phyloP scores from a whole-genome alignment of 1,284 basidiomycete species.

The Cryptococcus sp. region DNA sequence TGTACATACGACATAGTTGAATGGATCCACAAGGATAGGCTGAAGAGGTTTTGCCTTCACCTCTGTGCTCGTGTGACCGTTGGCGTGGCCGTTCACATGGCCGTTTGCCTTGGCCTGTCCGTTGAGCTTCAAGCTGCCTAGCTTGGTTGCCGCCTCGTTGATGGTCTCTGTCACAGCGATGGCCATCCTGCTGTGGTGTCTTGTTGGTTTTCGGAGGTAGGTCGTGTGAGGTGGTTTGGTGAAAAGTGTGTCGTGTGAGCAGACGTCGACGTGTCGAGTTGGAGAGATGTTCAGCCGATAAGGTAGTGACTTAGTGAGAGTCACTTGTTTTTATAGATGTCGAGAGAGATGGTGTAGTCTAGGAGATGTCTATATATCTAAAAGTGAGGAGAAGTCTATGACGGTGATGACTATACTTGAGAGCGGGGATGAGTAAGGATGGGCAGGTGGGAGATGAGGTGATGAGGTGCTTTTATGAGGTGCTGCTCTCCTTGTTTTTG shows the following conservation, averaged over 20 bases:
- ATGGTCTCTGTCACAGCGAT: constrained; percentile 12
- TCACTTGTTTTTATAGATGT: no score
- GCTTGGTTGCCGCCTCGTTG: constrained; percentile 5
- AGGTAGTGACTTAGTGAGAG: no score
- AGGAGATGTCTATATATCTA: no score
- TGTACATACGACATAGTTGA: constrained; percentile 38
- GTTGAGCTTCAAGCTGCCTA: constrained; percentile 22
- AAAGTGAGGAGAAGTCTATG: no score
- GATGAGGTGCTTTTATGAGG: no score
- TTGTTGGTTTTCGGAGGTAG: neutral
- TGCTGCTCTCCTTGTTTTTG: no score
- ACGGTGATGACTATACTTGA: no score
- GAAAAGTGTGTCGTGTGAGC: neutral
- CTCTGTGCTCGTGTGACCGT: neutral
- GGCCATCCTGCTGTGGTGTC: neutral
- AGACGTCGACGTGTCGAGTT: neutral
- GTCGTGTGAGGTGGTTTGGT: neutral
- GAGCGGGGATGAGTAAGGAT: no score
- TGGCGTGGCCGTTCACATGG: neutral
- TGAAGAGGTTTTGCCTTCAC: neutral
- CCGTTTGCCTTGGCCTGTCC: neutral
- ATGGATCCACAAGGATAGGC: constrained; percentile 34
- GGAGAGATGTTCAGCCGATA: no score
- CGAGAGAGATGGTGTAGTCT: no score
- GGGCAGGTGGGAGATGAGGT: no score